phyloP scores from a whole-genome alignment of 2,329 filamentous ascomycete genomes.

The Fusarium burgessii region DNA sequence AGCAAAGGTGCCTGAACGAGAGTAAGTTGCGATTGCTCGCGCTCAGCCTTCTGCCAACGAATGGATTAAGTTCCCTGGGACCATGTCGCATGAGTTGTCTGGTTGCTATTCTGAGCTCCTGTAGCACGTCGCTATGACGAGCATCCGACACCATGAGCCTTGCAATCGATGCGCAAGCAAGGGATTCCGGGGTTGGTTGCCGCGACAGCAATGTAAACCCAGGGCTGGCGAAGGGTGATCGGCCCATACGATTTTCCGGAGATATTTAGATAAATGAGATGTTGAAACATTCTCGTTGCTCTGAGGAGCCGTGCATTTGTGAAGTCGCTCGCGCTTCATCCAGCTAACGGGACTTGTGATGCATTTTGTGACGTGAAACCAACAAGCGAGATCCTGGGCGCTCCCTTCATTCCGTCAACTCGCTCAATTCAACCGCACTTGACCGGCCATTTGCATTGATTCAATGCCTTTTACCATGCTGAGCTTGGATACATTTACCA shows the following conservation, averaged over 20 bases:
- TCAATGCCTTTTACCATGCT: background rate
- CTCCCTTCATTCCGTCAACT: slow-evolving; percentile 33
- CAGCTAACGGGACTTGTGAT: slow-evolving; percentile 4
- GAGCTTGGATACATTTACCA: slow-evolving; percentile 3
- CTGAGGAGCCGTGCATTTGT: slow-evolving; percentile 20
- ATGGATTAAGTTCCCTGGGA: background rate
- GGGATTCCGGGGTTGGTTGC: slow-evolving; percentile 14
- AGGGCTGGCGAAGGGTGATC: background rate
- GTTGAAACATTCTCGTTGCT: slow-evolving; percentile 31
- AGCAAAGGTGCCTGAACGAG: background rate
- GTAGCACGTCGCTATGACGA: slow-evolving; percentile 29
- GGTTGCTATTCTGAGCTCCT: slow-evolving; percentile 21
- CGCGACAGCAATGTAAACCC: slow-evolving; percentile 27
- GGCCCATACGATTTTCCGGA: background rate
- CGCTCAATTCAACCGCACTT: slow-evolving; percentile 3
- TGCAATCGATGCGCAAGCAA: slow-evolving; percentile 19
- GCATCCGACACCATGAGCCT: slow-evolving; percentile 5
- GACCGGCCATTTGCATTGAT: slow-evolving; percentile 5
- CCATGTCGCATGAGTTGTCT: slow-evolving; percentile 22
- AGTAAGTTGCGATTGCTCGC: slow-evolving; percentile 1
- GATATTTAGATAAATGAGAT: slow-evolving; percentile 28
- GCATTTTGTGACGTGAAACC: slow-evolving; percentile 17
- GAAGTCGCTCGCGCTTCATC: slow-evolving; percentile 9
- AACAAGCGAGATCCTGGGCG: slow-evolving; percentile 10
- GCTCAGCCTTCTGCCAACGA: slow-evolving; percentile 17